Evolutionary conservation across 1,284 basidiomycete genomes (phyloP), one percentile per base, ranked within the genome.

Genomic region (Pseudozyma sp.): DNA sequence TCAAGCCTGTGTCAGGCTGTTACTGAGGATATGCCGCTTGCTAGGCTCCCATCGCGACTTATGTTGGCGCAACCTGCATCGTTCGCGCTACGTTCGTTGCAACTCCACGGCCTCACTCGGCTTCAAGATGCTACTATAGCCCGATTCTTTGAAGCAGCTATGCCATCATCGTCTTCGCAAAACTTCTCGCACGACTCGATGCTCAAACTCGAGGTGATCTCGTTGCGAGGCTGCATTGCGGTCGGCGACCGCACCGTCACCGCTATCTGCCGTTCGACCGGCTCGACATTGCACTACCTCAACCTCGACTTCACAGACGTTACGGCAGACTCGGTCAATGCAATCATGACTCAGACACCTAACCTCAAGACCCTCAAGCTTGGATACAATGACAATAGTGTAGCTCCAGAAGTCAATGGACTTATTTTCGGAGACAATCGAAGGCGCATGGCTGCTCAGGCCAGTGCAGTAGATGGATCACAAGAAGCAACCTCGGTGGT

Each of bases 251-350:
- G 60, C 6, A 59, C 58, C 36, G 61, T 74, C 31, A 40, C 3
- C 18, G 71, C 65, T 3, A 52, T 74, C 40, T 68, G 65, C 39
- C 52, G 55, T 3, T 60, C 65, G 1, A 64, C 65, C 1, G 66
- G 66, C 16, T 9, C 54, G 13, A 69, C 66, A 8, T 58, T 74
- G 10, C 50, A 42, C n/a, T 65, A 74, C 21, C 58, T 74, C 53
- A 74, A 74, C 21, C 47, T 74, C 18, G 71, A 74, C 55, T 69
- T 52, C n/a, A 74, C 71, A 34, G 66, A 74, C 55, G 47, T 74
- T 21, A 47, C 65, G 1, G 65, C 71, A 12, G 43, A 69, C 9
- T 61, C 65, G 6, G 65, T 74, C 12, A 8, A 44, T 1, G 13
- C 35, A 12, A 58, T 74, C 38, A 65, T 74, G 58, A 49, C 18